Evolutionary conservation across 495 filamentous ascomycete genomes (phyloP).

Genomic region (Penicillium paxilli): DNA sequence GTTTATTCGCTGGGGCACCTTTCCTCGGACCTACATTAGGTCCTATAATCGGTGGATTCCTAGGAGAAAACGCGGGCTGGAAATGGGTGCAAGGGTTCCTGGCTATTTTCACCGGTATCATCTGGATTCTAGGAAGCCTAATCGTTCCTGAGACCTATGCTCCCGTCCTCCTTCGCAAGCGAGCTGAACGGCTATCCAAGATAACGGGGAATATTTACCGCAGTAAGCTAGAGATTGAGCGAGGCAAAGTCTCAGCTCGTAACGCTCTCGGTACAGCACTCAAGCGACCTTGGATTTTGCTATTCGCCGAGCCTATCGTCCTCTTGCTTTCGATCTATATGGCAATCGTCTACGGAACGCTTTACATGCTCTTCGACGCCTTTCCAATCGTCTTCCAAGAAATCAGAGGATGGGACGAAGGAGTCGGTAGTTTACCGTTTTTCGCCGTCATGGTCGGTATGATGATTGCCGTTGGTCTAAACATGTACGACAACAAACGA

Average conservation of each 20-base stretch:
- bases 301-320: constrained; percentile 49
- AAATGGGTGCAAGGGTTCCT: constrained; percentile 12
- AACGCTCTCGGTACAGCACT: constrained; percentile 46
- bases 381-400: neutral
- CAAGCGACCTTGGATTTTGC: constrained; percentile 17
- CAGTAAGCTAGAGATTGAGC: constrained; percentile 31
- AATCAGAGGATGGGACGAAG: neutral
- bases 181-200: constrained; percentile 34
- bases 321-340: constrained; percentile 49
- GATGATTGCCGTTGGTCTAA: neutral
- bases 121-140: constrained; percentile 30
- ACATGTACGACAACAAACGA: neutral
- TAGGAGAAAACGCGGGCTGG: constrained; percentile 2
- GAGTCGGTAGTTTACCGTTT: neutral
- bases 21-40: constrained; percentile 5
- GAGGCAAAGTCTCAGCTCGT: constrained; percentile 15
- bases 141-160: constrained; percentile 60
- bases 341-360: neutral
- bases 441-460: neutral
- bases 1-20: constrained; percentile 4
- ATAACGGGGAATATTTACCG: constrained; percentile 2
- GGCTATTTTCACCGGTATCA: constrained; percentile 6
- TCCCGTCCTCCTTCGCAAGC: constrained; percentile 52
- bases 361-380: neutral
- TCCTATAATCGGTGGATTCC: constrained; percentile 4